Percentiles rank a stretch among this genome's conserved stretches.
phyloP scores from a whole-genome alignment of 2,329 filamentous ascomycete genomes.

The Cladosporium cucumerinum region DNA sequence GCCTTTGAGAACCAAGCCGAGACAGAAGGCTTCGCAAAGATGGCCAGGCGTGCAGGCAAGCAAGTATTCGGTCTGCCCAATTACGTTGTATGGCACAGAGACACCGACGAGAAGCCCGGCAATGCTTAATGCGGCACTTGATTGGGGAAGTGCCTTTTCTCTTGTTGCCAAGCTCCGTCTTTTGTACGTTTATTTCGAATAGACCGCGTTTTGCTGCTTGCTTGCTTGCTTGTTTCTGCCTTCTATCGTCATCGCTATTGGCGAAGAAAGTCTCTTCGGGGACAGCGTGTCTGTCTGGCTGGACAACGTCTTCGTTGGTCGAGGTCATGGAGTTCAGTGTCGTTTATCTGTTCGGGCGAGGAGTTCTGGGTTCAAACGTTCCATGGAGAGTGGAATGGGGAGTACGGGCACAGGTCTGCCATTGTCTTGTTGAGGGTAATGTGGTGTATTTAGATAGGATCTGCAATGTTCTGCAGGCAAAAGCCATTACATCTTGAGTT shows the following conservation, averaged over 20 bases:
- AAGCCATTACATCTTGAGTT: neutral
- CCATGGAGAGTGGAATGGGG: neutral
- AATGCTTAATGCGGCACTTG: conserved; percentile 51
- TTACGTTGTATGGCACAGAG: conserved; percentile 98
- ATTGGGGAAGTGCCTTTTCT: neutral
- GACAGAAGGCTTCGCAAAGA: conserved; percentile 97
- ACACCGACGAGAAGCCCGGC: conserved; percentile 89
- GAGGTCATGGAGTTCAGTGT: neutral
- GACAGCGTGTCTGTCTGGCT: neutral
- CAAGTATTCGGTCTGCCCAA: conserved; percentile 89
- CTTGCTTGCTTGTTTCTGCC: neutral
- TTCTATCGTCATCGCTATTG: neutral
- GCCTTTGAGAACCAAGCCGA: conserved; percentile 98
- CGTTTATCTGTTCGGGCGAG: neutral
- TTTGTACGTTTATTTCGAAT: conserved; percentile 10
- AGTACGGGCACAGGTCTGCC: neutral
- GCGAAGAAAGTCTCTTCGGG: neutral
- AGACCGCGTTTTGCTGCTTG: conserved; percentile 2
- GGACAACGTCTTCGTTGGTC: neutral
- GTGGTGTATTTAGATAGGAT: neutral
- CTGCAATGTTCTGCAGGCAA: neutral
- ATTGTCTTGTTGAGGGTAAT: neutral
- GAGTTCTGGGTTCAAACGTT: neutral
- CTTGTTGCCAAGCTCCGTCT: neutral
- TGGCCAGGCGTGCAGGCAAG: conserved; percentile 95